These are phyloP conservation scores for Candida glucosophila DNA, from an alignment of 1,139 yeast species.

Conservation along the genomic window DNA sequence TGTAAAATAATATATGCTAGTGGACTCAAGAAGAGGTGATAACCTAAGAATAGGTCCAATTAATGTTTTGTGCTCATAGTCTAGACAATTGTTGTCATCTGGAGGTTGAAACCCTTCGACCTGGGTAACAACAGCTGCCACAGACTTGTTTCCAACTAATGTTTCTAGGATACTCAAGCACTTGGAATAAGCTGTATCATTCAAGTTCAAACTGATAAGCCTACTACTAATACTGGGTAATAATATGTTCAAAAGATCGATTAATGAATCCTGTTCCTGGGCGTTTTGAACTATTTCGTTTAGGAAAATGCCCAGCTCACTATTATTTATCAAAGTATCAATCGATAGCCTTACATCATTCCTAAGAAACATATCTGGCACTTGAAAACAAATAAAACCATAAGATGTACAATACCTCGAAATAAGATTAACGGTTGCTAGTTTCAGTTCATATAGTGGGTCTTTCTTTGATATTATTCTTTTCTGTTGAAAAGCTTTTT, in stretches of 20 bases:
- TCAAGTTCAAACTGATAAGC: slow-evolving; percentile 22
- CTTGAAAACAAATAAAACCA: slow-evolving; percentile 62
- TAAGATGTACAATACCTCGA: slow-evolving; percentile 53
- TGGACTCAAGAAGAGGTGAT: slow-evolving; percentile 54
- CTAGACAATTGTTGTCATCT: slow-evolving; percentile 30
- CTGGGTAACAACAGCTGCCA: slow-evolving; percentile 53
- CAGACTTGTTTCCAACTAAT: slow-evolving; percentile 51
- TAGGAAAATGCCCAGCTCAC: slow-evolving; percentile 44
- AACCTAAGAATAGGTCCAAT: slow-evolving; percentile 72
- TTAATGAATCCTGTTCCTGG: slow-evolving; percentile 54
- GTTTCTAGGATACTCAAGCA: slow-evolving; percentile 49
- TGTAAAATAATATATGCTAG: slow-evolving; percentile 38
- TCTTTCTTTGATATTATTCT: slow-evolving; percentile 37
- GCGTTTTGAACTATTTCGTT: slow-evolving; percentile 50
- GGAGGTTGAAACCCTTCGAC: slow-evolving; percentile 48
- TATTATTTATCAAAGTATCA: slow-evolving; percentile 22
- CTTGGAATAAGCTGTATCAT: slow-evolving; percentile 43
- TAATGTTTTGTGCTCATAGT: slow-evolving; percentile 53
- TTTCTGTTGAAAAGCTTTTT: slow-evolving; percentile 25
- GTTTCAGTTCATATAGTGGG: slow-evolving; percentile 26
- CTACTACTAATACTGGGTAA: slow-evolving; percentile 37
- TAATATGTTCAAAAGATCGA: slow-evolving; percentile 52
- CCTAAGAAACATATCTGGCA: slow-evolving; percentile 55
- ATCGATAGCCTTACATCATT: slow-evolving; percentile 23
- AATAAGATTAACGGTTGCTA: slow-evolving; percentile 37